phyloP scores from a whole-genome alignment of 2,329 filamentous ascomycete genomes.

The Pseudocercospora fuligena region DNA sequence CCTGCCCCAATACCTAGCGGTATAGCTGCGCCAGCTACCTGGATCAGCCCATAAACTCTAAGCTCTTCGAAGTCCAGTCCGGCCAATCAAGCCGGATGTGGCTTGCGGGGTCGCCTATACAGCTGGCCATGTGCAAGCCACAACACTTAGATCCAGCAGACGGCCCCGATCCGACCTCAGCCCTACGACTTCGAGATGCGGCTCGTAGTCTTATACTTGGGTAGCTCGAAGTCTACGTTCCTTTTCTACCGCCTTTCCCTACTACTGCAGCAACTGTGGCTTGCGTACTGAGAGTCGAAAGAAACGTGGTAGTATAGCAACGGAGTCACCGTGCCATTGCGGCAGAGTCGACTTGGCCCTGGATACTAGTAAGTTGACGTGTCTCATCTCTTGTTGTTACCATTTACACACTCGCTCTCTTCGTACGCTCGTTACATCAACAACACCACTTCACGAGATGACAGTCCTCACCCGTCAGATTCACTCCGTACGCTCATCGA shows the following conservation, averaged over 20 bases:
- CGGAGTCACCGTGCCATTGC: conserved; percentile 1
- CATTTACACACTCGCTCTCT: background rate
- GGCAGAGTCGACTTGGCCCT: background rate
- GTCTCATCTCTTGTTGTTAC: background rate
- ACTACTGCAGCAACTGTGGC: background rate
- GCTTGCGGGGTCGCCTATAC: conserved; percentile 21
- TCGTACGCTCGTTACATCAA: background rate
- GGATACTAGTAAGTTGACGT: background rate
- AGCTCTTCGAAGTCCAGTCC: conserved; percentile 2
- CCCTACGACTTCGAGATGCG: conserved; percentile 8
- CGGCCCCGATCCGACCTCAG: conserved; percentile 12
- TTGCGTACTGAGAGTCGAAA: background rate
- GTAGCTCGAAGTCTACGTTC: background rate
- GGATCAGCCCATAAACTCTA: conserved; percentile 7
- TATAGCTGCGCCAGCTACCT: conserved; percentile 6
- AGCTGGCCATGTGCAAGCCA: conserved; percentile 13
- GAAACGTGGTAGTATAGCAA: conserved; percentile 14
- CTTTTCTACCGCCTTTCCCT: background rate
- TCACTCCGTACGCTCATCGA: conserved; percentile 27
- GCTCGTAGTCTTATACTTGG: background rate
- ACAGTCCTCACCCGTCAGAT: background rate
- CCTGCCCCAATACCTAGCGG: background rate
- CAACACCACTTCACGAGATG: no score
- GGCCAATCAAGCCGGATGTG: conserved; percentile 10
- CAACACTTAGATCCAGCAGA: conserved; percentile 12